Conservation (phyloP, 2,329 filamentous ascomycete species). For the Lomentospora prolificans region DNA sequence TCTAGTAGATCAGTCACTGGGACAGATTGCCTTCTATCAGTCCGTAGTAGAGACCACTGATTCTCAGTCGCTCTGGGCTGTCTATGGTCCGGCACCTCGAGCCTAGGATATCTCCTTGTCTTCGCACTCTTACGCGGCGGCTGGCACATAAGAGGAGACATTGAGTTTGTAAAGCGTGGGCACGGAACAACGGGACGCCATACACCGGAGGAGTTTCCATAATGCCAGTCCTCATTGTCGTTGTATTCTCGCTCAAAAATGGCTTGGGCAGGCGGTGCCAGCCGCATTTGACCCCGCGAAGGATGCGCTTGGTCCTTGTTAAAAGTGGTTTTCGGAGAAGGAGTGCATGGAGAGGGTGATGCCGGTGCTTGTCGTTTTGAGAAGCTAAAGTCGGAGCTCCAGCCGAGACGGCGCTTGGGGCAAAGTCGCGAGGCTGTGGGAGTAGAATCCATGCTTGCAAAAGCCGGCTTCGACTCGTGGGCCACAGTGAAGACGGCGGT, state of each 20-base stretch:
- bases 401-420: not conserved
- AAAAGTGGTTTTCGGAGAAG: constrained; percentile 12
- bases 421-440: not conserved
- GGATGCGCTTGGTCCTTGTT: not conserved
- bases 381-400: constrained; percentile 4
- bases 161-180: no score
- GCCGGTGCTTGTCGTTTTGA: not conserved
- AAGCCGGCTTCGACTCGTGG: not conserved
- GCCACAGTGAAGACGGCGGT: not conserved
- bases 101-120: not conserved
- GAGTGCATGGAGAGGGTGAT: not conserved
- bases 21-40: not conserved
- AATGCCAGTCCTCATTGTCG: no score
- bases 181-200: no score
- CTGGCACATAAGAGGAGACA: no score
- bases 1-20: not conserved
- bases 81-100: not conserved
- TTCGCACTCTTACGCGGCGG: no score
- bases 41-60: not conserved
- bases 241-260: no score
- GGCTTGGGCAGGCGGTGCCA: no score
- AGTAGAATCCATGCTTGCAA: not conserved
- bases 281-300: no score
- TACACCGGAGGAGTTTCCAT: no score
- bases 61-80: not conserved